A percentile compares a stretch with the other conserved stretches of the same genome.
phyloP scores from a whole-genome alignment of 177 flowering plant genomes.

The Vitis hybrid region DNA sequence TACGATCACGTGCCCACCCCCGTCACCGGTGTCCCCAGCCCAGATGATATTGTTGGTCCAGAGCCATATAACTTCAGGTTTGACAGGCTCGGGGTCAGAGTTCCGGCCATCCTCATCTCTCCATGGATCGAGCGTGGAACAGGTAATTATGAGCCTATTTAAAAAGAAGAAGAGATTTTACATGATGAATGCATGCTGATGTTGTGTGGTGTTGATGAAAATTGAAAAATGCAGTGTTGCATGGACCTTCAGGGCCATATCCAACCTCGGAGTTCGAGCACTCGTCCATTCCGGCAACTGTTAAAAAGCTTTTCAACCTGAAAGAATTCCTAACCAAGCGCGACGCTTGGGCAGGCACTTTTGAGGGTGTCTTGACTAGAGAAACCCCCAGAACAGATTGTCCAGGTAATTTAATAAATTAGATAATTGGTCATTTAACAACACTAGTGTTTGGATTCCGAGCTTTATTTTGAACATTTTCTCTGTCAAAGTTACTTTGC shows the following conservation, averaged over 20 bases:
- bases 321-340: conserved; percentile 66
- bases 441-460: too few species aligned
- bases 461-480: too few species aligned
- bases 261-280: conserved; percentile 68
- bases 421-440: not conserved
- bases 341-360: conserved; percentile 81
- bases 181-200: too few species aligned
- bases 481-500: conserved; percentile 27
- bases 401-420: conserved; percentile 41
- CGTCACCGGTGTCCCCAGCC: conserved; percentile 58
- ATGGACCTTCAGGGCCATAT: conserved; percentile 60
- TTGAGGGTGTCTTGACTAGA: conserved; percentile 46
- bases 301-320: conserved; percentile 66
- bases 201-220: not conserved
- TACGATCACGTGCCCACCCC: conserved; percentile 87
- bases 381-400: conserved; percentile 61
- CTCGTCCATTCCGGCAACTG: conserved; percentile 73
- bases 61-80: conserved; percentile 62
- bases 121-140: conserved; percentile 89
- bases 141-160: conserved; percentile 29
- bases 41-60: conserved; percentile 64
- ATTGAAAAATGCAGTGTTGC: conserved; percentile 47
- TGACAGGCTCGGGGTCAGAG: conserved; percentile 77
- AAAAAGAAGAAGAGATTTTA: too few species aligned
- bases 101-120: conserved; percentile 69